Evolutionary conservation across 352 stramenopile genomes (phyloP).

Genomic region (Globisporangium nagaii): DNA sequence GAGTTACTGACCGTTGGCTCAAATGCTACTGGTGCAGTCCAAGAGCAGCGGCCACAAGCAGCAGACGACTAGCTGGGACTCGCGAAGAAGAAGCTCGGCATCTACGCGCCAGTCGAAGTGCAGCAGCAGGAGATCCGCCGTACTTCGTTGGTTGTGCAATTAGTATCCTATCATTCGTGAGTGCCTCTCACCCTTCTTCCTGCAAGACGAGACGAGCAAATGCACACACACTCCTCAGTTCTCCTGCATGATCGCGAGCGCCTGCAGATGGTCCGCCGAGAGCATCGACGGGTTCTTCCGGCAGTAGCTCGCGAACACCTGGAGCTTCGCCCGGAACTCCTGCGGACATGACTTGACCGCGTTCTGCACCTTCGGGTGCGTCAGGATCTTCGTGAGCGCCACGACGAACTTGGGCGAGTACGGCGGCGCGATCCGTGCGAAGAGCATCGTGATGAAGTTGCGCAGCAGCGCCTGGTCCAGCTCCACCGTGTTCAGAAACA

Average conservation of each 20-base stretch:
- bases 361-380: constrained; percentile 81
- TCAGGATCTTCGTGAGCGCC: constrained; percentile 67
- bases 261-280: constrained; percentile 61
- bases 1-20: too few species aligned
- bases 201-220: too few species aligned
- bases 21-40: too few species aligned
- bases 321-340: constrained; percentile 75
- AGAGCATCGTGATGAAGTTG: constrained; percentile 82
- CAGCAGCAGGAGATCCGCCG: too few species aligned
- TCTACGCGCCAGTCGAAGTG: too few species aligned
- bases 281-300: constrained; percentile 56
- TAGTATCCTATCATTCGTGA: too few species aligned
- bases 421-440: constrained; percentile 62
- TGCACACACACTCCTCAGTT: too few species aligned
- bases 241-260: constrained; percentile 45
- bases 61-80: too few species aligned
- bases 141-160: too few species aligned
- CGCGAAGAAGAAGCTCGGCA: too few species aligned
- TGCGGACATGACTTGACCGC: constrained; percentile 73
- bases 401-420: constrained; percentile 76
- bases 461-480: constrained; percentile 79
- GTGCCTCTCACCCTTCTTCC: too few species aligned
- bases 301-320: constrained; percentile 59
- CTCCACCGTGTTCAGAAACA: constrained; percentile 72
- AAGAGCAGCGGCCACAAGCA: too few species aligned